Base-by-base conservation (phyloP, 1,139 yeast genomes). In the Blastobotrys buckinghamii region DNA sequence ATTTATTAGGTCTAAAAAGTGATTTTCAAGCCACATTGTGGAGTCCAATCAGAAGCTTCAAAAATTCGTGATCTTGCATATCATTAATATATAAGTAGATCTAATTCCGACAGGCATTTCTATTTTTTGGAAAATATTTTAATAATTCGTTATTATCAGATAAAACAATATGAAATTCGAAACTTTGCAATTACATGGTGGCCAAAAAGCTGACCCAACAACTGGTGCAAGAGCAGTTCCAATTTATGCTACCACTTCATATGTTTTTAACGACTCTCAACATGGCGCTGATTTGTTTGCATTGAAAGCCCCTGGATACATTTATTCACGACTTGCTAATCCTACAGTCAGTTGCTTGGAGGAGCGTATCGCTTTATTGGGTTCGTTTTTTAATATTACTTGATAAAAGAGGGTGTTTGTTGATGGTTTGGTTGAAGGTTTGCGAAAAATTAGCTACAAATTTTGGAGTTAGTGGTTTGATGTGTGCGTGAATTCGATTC, bases 261-360 rank as follows among this genome's bases (percentile, higher is more conserved):
- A 78, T 63, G 94, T 82, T 40, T 92, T 92, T 69, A 78, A 84
- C 55, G 82, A 86, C 67, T 87, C 96, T 29, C 79, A 86, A 65
- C 92, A 90, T 60, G 98, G 96, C 47, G 95, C 97, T 41, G 84
- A 87, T 61, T 73, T 89, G 55, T 92, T 92, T 59, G 95, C 90
- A 34, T 76, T 90, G 54, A 82, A 85, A 67, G 82, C 79, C 42
- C 82, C 83, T 20, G 96, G 96, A 41, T 84, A 73, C 72, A 83
- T 89, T 59, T 92, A 92, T 74, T 82, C 95, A 12, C 80, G 98
- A 67, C 77, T 92, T 59, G 83, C 79, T 78, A 92, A 92, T 73
- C 98, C 98, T 53, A 92, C 98, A 56, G 83, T 77, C 52, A 95
- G 84, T 58, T 92, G 85, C 27, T 84, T 92, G 57, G 98, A 92